These are phyloP conservation scores for Pseudopyrenochaeta lycopersici DNA, from an alignment of 2,329 filamentous ascomycete genomes.

Conservation along the genomic window DNA sequence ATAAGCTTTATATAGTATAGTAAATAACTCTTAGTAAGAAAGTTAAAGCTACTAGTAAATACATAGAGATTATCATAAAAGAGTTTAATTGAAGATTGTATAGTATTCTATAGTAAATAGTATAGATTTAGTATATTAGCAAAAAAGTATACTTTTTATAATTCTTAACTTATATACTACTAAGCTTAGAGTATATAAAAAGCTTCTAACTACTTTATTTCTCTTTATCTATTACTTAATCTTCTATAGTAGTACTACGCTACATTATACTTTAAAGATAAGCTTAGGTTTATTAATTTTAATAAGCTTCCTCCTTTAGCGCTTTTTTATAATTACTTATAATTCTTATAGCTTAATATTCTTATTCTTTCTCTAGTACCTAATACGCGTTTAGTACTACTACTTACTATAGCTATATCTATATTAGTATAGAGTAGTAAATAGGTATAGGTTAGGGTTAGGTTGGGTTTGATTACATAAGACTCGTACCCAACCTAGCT, in stretches of 20 bases:
- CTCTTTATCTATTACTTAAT: slow-evolving; percentile 32
- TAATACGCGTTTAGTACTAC: slow-evolving; percentile 28
- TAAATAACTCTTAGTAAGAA: slow-evolving; percentile 1
- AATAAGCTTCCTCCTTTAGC: slow-evolving; percentile 23
- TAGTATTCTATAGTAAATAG: slow-evolving; percentile 23
- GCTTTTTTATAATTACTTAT: slow-evolving; percentile 29
- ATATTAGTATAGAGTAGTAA: no score
- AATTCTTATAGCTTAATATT: slow-evolving; percentile 30
- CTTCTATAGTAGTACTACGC: slow-evolving; percentile 22
- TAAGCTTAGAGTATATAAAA: slow-evolving; percentile 24
- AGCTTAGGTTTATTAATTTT: slow-evolving; percentile 16
- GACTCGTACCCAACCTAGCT: no score
- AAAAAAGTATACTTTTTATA: not conserved
- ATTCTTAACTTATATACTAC: slow-evolving; percentile 23
- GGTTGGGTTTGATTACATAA: no score
- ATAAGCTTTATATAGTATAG: slow-evolving; percentile 10
- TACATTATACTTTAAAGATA: slow-evolving; percentile 18
- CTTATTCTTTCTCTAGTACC: slow-evolving; percentile 26
- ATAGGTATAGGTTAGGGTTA: no score
- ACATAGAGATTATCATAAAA: slow-evolving; percentile 1
- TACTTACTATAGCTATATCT: not conserved
- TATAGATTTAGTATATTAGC: slow-evolving; percentile 23
- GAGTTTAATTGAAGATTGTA: slow-evolving; percentile 25
- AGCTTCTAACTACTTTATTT: slow-evolving; percentile 16
- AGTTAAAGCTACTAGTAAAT: slow-evolving; percentile 12